These are phyloP conservation scores for Eutrema salsugineum DNA, from an alignment of 441 rosid species.

Conservation along the genomic window DNA sequence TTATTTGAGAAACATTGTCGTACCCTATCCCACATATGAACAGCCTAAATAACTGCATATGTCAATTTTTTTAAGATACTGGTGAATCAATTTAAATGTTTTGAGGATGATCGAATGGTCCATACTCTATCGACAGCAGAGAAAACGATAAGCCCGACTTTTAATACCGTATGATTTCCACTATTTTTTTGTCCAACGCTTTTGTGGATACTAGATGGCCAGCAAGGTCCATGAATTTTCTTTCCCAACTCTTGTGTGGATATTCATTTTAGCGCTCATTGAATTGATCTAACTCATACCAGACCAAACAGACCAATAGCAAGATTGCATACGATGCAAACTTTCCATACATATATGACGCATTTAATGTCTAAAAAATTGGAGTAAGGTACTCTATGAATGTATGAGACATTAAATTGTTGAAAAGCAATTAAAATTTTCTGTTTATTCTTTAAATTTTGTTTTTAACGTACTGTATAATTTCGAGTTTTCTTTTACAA, in stretches of 20 bases:
- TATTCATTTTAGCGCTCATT: neutral
- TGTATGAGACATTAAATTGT: no score
- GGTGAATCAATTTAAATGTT: neutral
- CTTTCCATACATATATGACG: neutral
- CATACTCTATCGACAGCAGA: neutral
- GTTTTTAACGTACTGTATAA: no score
- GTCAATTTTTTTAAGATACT: constrained; percentile 5
- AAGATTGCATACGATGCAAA: neutral
- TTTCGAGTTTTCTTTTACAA: no score
- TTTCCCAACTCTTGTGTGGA: neutral
- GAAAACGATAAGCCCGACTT: constrained; percentile 2
- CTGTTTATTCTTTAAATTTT: no score
- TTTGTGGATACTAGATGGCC: constrained; percentile 11
- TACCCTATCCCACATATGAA: neutral
- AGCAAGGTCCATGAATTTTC: neutral
- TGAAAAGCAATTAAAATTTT: no score
- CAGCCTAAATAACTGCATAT: neutral
- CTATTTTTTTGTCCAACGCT: neutral
- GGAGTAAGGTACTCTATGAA: no score
- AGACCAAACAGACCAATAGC: neutral
- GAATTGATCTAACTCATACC: neutral
- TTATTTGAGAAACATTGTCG: neutral
- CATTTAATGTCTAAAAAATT: neutral
- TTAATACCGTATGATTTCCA: neutral
- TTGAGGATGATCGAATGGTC: constrained; percentile 2